Conservation (phyloP, 345 rosid species). For the Euphorbia tirucalli region DNA sequence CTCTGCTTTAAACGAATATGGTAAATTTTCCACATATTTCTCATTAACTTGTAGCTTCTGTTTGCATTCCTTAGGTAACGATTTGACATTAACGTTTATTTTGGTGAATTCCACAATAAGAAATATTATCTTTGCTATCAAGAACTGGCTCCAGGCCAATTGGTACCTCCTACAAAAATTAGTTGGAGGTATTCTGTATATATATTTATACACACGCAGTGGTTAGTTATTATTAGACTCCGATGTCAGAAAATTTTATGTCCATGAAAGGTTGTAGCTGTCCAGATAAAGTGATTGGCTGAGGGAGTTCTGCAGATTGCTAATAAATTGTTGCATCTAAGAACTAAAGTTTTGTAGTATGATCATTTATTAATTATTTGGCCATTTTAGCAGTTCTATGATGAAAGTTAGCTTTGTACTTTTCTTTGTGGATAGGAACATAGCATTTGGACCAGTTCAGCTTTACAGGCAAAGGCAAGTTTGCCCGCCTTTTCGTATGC, state of each 20-base stretch:
- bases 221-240: neutral
- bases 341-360: neutral
- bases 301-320: neutral
- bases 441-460: neutral
- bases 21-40: neutral
- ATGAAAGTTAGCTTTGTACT: neutral
- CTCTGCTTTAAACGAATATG: neutral
- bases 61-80: neutral
- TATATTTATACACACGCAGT: no score
- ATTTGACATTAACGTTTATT: neutral
- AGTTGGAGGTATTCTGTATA: no score
- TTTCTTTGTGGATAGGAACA: neutral
- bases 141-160: neutral
- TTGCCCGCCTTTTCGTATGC: neutral
- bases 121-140: neutral
- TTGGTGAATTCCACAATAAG: neutral
- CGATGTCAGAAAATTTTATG: neutral
- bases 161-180: no score
- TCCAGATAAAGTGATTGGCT: neutral
- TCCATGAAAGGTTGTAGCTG: neutral
- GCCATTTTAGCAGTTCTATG: neutral
- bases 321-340: neutral
- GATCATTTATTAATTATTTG: neutral
- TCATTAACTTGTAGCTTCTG: neutral
- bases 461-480: neutral